Evolutionary conservation across 2,329 filamentous ascomycete species (phyloP), one percentile per base, ranked within the genome.

Genomic region (Orbilia brochopaga): DNA sequence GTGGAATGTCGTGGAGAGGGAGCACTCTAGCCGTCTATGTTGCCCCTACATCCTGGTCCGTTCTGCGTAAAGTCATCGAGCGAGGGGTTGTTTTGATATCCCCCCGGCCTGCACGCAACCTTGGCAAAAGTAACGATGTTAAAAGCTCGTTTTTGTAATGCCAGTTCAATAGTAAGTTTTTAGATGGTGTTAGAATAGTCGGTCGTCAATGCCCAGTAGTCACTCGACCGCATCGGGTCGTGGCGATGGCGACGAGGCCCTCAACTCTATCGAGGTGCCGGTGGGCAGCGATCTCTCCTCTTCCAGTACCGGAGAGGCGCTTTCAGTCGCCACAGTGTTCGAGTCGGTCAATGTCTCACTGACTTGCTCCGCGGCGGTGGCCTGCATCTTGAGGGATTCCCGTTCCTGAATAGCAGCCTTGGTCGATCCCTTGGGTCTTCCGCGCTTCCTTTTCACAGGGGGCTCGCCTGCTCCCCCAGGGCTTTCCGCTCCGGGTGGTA

Each of bases 401-500:
- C 67, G 64, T 65, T 72, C 67, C 30, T 72, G 67, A 48, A 72
- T 72, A 27, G 67, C 67, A 32, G 67, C 67, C 48, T 72, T 72
- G 35, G 67, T 72, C 50, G 67, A 72, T 3, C 67, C 67, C 60
- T 72, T 72, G 27, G 67, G 67, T 17, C 67, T 59, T 1, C 67
- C 67, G 51, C 67, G 50, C 48, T 72, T 72, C 24, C 67, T 58
- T 46, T 72, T 72, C 42, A 72, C 67, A 7, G 67, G 67, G 54
- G 67, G 67, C 17, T 72, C 67, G 50, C 60, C 67, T 48, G 60
- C 67, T 48, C 60, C 67, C 0, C 56, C 54, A 2, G 60, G 44
- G 52, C 55, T 35, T 17, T 72, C 67, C 15, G 60, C 53, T 27
- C 48, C 59, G 5, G 30, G 27, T 15, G 52, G 53, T 11, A 65